These are phyloP conservation scores for Globisporangium carolinianum DNA, from an alignment of 352 stramenopile species.

Conservation along the genomic window DNA sequence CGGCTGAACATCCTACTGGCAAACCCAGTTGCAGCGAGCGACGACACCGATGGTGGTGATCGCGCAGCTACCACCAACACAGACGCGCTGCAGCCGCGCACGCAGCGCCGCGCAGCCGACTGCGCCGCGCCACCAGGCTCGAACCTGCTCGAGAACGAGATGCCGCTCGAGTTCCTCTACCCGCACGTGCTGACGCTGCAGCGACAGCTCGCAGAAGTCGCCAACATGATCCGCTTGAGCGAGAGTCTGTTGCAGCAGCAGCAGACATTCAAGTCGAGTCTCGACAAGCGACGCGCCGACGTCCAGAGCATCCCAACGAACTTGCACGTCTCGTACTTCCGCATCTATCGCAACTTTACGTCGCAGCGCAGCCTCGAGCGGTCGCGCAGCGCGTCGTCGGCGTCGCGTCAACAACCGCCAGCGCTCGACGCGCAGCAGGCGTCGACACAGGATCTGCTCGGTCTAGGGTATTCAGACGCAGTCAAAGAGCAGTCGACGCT, in stretches of 20 bases:
- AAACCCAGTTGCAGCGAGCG: conserved; percentile 26
- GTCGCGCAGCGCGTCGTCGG: not conserved
- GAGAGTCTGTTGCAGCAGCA: conserved; percentile 59
- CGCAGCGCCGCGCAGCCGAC: conserved; percentile 31
- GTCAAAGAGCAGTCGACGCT: not conserved
- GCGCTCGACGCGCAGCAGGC: conserved; percentile 20
- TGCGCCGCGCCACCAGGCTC: conserved; percentile 28
- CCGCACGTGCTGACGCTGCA: conserved; percentile 65
- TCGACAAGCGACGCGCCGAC: conserved; percentile 74
- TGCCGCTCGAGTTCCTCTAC: conserved; percentile 64
- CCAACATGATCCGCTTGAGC: conserved; percentile 57
- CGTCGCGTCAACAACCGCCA: conserved; percentile 7
- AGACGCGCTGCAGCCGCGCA: conserved; percentile 9
- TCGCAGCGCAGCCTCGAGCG: conserved; percentile 16
- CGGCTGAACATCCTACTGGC: conserved; percentile 63
- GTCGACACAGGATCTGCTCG: conserved; percentile 56
- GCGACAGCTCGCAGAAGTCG: conserved; percentile 54
- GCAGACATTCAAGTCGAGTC: conserved; percentile 81
- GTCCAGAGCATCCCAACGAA: conserved; percentile 82
- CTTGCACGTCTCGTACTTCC: conserved; percentile 78
- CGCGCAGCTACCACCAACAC: too few species aligned
- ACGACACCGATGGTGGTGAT: not conserved
- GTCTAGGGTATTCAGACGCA: conserved; percentile 13
- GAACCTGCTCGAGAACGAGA: conserved; percentile 50
- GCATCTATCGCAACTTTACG: conserved; percentile 60